Evolutionary conservation across 768 basidiomycete genomes (phyloP).

Genomic region (Trichaptum fuscoviolaceum): DNA sequence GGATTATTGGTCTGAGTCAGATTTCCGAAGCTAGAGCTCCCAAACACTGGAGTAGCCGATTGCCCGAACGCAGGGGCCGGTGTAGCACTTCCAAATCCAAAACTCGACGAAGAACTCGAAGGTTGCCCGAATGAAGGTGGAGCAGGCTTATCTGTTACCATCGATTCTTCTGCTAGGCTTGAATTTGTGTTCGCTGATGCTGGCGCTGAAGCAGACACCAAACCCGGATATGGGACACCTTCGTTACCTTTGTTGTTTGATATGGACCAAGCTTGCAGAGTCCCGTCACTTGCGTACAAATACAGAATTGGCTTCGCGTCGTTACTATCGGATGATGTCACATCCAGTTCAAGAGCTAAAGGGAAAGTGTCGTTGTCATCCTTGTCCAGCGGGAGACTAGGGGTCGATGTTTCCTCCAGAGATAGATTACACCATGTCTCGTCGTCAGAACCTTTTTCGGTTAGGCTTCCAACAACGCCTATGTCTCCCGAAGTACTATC

Average conservation of each 20-base stretch:
- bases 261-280: slow-evolving; percentile 67
- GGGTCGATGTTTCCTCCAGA: slow-evolving; percentile 44
- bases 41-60: slow-evolving; percentile 17
- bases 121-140: slow-evolving; percentile 19
- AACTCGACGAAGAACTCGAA: slow-evolving; percentile 10
- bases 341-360: slow-evolving; percentile 57
- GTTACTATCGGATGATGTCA: slow-evolving; percentile 41
- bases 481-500: slow-evolving; percentile 49
- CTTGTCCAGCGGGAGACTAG: slow-evolving; percentile 63
- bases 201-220: slow-evolving; percentile 31
- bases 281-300: slow-evolving; percentile 75
- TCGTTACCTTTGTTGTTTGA: slow-evolving; percentile 49
- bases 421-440: slow-evolving; percentile 41
- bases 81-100: slow-evolving; percentile 13
- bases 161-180: slow-evolving; percentile 1
- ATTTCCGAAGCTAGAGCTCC: slow-evolving; percentile 30
- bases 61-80: slow-evolving; percentile 23
- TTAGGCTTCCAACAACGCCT: slow-evolving; percentile 35
- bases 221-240: slow-evolving; percentile 48
- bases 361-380: slow-evolving; percentile 67
- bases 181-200: slow-evolving; percentile 10
- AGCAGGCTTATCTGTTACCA: slow-evolving; percentile 5
- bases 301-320: slow-evolving; percentile 58
- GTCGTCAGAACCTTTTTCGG: slow-evolving; percentile 17
- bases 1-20: slow-evolving; percentile 20